Conservation (phyloP, 2,329 filamentous ascomycete species). For the Mycogone perniciosa region DNA sequence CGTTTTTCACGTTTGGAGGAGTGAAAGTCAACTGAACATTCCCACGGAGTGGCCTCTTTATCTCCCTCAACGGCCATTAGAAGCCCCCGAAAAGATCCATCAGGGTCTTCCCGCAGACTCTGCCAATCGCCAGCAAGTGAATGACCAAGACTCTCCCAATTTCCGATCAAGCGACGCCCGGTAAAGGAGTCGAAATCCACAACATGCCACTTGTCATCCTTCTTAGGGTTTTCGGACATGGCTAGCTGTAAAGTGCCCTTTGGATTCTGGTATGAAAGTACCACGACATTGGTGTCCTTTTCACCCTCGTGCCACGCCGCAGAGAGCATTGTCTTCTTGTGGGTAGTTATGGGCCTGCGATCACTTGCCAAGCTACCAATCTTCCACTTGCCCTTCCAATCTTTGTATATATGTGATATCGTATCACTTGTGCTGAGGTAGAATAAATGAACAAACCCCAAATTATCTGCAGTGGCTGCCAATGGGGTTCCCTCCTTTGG, state of each 20-base stretch:
- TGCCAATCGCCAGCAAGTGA: constrained; percentile 18
- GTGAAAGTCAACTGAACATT: constrained; percentile 16
- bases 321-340: constrained; percentile 15
- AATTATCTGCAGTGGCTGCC: constrained; percentile 14
- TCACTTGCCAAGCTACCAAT: constrained; percentile 6
- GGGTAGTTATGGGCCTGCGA: constrained; percentile 3
- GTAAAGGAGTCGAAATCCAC: constrained; percentile 12
- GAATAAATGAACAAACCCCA: constrained; percentile 18
- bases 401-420: constrained; percentile 14
- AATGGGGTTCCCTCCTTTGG: constrained; percentile 16
- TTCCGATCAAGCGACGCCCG: constrained; percentile 6
- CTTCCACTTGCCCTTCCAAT: constrained; percentile 14
- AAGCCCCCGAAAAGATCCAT: constrained; percentile 4
- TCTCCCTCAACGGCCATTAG: constrained; percentile 16
- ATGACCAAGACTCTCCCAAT: constrained; percentile 14
- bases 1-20: constrained; percentile 9
- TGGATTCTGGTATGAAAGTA: constrained; percentile 15
- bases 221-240: constrained; percentile 13
- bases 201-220: constrained; percentile 10
- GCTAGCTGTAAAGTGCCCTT: constrained; percentile 15
- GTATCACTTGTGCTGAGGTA: constrained; percentile 16
- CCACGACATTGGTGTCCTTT: constrained; percentile 10
- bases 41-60: constrained; percentile 14
- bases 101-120: neutral
- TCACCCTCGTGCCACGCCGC: constrained; percentile 16